Base-by-base conservation (phyloP, 176 grass and related monocot species). In the Rhynchospora tenuis region DNA sequence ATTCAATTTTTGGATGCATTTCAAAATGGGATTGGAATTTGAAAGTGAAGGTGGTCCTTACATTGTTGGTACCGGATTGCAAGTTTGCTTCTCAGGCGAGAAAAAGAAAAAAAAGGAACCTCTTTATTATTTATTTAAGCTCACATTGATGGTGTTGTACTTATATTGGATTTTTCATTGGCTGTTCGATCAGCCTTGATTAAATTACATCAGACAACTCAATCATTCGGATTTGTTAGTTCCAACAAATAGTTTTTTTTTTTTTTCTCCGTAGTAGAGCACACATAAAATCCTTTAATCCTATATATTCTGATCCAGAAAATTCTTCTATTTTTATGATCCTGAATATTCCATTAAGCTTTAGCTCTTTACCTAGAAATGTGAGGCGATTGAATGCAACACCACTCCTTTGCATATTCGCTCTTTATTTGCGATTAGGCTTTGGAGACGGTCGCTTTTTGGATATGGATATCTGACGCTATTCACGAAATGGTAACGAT, bases 281-380 rank as follows among this genome's bases (percentile, higher is more conserved):
- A 55, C 23, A 55, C 55, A 6, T 55, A n/a, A 0, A 28, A 31
- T 11, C 17, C 6, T 17, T 13, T 17, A 29, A 3, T 51, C 15
- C 5, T 3, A 74, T 51, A 27, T 74, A 74, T 73, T 73, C 69
- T 73, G 44, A 73, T 73, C 20, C 70, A 73, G 70, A 73, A 38
- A 73, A 72, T 73, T 50, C 70, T 26, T 24, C 50, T 4, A 4
- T 45, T 48, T 73, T 73, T 50, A 23, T 23, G 44, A 6, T 73
- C 44, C 33, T 0, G 17, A 45, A 54, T 75, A 75, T 75, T 75
- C 72, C 72, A 12, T 75, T 6, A 75, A 7, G 2, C 72, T 7
- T 9, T 75, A 75, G 20, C 71, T 74, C 20, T 50, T 51, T 46
- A 46, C 42, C 69, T 47, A 6, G 10, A 74, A 4, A 74, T 74